Base-by-base conservation (phyloP, 768 basidiomycete genomes). In the Sporobolomyces roseus region DNA sequence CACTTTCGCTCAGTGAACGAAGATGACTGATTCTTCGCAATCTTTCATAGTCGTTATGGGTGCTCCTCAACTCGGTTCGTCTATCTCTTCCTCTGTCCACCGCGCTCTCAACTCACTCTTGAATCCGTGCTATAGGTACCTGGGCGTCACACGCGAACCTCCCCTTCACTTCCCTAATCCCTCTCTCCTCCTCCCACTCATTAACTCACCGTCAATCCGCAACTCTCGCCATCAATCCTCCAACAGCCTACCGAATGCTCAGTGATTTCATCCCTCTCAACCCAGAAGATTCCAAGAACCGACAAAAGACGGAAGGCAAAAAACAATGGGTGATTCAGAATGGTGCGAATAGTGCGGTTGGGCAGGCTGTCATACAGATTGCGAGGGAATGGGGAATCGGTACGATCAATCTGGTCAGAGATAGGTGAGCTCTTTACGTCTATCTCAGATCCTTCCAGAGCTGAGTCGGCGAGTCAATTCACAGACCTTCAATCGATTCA, bases 301-400 rank as follows among this genome's bases (percentile, higher is more conserved):
- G 45, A 45, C 33, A 13, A 29, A 55, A 29, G 27, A 27, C 5
- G 10, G 25, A 8, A 23, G 49, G 25, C 9, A 72, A 65, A 63
- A 90, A 87, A 5, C 88, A 90, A 53, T 92, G 87, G 87, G 81
- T 93, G 21, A 77, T 93, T 16, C 91, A 93, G 78, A 93, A 92
- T 69, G 91, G 89, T 32, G 87, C 86, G 25, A 93, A 93, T 74
- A 88, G 41, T 21, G 38, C 54, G 33, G 74, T 63, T 16, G 58
- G 61, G 51, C 63, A 23, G 36, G 60, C 48, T 56, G 70, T 12
- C 19, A 41, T 62, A 50, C 61, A 64, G 50, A 87, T 93, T 45
- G 89, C 90, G n/a, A 85, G 84, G 35, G 81, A 83, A 21, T 82
- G 81, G 55, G 87, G 88, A 9, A 65, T 90, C 48, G 87, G 86